Evolutionary conservation across 2,329 filamentous ascomycete species (phyloP).

Genomic region (Pseudogymnoascus sp.): DNA sequence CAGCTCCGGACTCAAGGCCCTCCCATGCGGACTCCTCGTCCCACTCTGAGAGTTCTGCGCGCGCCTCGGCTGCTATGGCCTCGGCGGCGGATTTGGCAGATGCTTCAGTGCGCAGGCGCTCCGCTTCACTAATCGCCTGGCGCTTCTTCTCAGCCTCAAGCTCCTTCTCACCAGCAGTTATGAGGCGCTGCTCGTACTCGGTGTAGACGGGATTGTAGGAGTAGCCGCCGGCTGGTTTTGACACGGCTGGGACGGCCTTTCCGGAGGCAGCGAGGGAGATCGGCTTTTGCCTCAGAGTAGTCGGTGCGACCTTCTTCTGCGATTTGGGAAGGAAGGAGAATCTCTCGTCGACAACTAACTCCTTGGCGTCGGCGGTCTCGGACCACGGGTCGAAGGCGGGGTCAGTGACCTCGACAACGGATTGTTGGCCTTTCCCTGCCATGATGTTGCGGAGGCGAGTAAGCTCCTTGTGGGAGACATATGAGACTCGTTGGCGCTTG

Average conservation of each 20-base stretch:
- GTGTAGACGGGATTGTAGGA: constrained; percentile 88
- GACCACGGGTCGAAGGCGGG: constrained; percentile 77
- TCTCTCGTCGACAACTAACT: constrained; percentile 39
- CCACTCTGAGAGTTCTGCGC: constrained; percentile 58
- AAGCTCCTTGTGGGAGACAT: constrained; percentile 79
- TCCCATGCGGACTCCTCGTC: constrained; percentile 92
- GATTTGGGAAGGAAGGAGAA: constrained; percentile 61
- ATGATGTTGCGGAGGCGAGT: constrained; percentile 70
- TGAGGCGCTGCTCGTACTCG: constrained; percentile 73
- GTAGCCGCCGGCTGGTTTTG: constrained; percentile 69
- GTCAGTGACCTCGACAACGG: constrained; percentile 44
- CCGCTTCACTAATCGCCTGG: constrained; percentile 56
- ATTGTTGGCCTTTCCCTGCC: constrained; percentile 47
- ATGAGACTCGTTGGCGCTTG: constrained; percentile 71
- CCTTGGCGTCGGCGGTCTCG: constrained; percentile 37
- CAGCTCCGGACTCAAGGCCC: constrained; percentile 73
- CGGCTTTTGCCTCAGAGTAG: constrained; percentile 66
- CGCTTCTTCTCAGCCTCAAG: constrained; percentile 72
- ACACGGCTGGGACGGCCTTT: constrained; percentile 69
- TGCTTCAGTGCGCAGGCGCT: constrained; percentile 58
- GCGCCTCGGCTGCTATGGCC: constrained; percentile 64
- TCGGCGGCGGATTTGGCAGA: constrained; percentile 62
- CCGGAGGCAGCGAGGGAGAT: constrained; percentile 77
- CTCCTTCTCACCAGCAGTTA: constrained; percentile 67
- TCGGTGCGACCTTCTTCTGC: constrained; percentile 61